Evolutionary conservation across 2,329 filamentous ascomycete genomes (phyloP).

Genomic region (Monosporascus ibericus): DNA sequence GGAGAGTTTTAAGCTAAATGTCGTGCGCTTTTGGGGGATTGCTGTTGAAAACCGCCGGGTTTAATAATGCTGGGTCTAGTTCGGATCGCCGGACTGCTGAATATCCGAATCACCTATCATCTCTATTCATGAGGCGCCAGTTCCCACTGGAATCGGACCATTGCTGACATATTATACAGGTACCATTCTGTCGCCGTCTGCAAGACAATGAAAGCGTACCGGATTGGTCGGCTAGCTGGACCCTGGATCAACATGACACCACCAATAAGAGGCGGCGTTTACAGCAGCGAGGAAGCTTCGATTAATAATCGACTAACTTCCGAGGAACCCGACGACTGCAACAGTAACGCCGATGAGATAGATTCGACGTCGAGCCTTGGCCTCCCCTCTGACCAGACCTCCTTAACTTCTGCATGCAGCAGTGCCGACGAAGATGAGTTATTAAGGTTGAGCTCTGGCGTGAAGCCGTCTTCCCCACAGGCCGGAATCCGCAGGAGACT

Average conservation of each 20-base stretch:
- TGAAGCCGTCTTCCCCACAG: not conserved
- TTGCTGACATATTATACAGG: constrained; percentile 33
- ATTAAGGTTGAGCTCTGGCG: not conserved
- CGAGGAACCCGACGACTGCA: constrained; percentile 1
- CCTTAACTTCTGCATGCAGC: constrained; percentile 8
- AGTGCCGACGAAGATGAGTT: constrained; percentile 1
- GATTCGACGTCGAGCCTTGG: not conserved
- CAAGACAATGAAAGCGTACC: constrained; percentile 52
- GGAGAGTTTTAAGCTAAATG: not conserved
- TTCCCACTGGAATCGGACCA: not conserved
- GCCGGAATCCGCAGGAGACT: not conserved
- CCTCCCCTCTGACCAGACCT: constrained; percentile 6
- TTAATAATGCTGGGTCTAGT: not conserved
- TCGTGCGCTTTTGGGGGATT: not conserved
- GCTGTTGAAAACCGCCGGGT: not conserved
- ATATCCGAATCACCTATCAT: not conserved
- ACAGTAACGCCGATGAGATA: not conserved
- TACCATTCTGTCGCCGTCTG: constrained; percentile 51
- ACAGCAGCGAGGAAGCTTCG: constrained; percentile 12
- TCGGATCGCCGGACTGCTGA: not conserved
- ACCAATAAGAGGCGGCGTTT: constrained; percentile 49
- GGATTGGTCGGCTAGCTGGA: constrained; percentile 49
- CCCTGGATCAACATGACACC: constrained; percentile 54
- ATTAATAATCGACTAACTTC: not conserved
- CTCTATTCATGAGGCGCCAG: not conserved